Conservation (phyloP, 1,284 basidiomycete species). For the Leucoagaricus sp. region DNA sequence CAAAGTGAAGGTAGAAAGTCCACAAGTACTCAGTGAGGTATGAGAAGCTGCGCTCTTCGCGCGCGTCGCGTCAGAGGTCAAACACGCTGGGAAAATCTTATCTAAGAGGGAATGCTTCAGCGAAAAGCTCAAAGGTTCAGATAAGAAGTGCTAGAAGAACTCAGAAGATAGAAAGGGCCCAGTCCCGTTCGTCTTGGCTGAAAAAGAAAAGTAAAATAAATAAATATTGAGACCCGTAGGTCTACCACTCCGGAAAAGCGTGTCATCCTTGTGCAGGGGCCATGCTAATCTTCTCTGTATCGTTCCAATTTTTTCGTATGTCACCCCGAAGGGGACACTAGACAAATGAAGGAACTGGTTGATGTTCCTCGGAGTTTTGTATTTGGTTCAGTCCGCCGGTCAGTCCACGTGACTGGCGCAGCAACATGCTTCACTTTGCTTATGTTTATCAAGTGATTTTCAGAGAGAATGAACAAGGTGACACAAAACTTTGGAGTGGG, state of each 20-base stretch:
- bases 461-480: no score
- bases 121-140: neutral
- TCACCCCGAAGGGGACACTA: conserved; percentile 45
- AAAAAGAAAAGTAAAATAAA: neutral
- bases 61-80: neutral
- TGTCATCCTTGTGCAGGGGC: conserved; percentile 54
- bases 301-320: conserved; percentile 49
- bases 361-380: conserved; percentile 20
- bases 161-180: no score
- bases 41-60: neutral
- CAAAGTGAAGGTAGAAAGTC: no score
- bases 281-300: conserved; percentile 54
- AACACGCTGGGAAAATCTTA: conserved; percentile 4
- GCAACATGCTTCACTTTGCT: no score
- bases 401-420: conserved; percentile 8
- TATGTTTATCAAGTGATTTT: no score
- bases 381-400: conserved; percentile 25
- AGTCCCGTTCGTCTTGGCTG: no score
- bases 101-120: neutral
- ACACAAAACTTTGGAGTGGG: no score
- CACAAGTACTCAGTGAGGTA: neutral
- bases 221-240: conserved; percentile 47
- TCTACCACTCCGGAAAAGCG: conserved; percentile 51
- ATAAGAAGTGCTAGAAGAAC: neutral
- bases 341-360: no score